Evolutionary conservation across 257 asterid genomes (phyloP).

Genomic region (Rauvolfia tetraphylla): DNA sequence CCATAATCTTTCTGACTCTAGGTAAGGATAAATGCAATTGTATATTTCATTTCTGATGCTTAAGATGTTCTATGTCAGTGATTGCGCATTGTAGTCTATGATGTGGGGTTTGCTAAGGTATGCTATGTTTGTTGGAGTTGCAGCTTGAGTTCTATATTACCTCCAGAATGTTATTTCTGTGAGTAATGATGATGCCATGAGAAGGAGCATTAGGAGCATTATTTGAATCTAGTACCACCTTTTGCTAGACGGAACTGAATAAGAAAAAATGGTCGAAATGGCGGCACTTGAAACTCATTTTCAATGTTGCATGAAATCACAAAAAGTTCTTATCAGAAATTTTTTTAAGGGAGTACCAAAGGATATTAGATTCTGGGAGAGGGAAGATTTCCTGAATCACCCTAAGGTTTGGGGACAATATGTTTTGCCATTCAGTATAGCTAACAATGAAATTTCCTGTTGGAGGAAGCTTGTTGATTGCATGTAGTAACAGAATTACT

Average conservation of each 20-base stretch:
- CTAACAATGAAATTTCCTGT: no score
- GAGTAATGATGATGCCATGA: neutral
- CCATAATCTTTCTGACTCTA: conserved; percentile 63
- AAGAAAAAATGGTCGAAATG: no score
- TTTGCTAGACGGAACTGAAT: neutral
- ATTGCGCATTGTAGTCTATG: neutral
- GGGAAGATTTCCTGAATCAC: neutral
- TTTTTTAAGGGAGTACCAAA: neutral
- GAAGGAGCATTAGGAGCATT: neutral
- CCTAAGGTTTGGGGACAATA: no score
- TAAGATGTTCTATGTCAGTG: neutral
- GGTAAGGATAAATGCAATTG: conserved; percentile 37
- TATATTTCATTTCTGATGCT: neutral
- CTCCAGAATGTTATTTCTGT: neutral
- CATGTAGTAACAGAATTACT: no score
- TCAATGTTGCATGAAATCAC: neutral
- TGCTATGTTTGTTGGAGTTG: neutral
- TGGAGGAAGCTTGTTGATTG: no score
- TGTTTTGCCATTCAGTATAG: no score
- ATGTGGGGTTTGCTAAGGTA: neutral
- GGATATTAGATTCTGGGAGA: no score
- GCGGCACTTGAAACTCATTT: no score
- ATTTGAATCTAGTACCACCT: neutral
- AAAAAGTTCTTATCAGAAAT: neutral
- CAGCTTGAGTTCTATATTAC: no score